Conservation (phyloP, 2,329 filamentous ascomycete species). For the Septoria petroselini region DNA sequence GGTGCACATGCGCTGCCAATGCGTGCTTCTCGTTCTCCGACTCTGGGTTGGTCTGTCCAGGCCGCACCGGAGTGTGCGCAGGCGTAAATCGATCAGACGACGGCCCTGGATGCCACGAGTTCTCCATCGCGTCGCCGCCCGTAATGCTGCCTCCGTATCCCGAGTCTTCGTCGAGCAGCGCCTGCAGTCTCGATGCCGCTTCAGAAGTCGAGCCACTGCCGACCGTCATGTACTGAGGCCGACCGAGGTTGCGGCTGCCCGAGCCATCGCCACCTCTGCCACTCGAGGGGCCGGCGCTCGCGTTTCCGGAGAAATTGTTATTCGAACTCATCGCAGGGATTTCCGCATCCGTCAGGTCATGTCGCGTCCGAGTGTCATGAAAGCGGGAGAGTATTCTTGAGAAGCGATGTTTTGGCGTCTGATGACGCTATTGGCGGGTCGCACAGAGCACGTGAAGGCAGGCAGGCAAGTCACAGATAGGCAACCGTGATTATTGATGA, state of each 20-base stretch:
- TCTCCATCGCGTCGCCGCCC: slow-evolving; percentile 56
- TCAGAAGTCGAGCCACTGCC: slow-evolving; percentile 77
- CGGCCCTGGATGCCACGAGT: slow-evolving; percentile 55
- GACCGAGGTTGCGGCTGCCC: slow-evolving; percentile 28
- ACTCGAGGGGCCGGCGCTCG: slow-evolving; percentile 28
- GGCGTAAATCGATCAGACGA: slow-evolving; percentile 58
- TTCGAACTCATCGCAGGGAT: slow-evolving; percentile 35
- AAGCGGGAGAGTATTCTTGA: background rate
- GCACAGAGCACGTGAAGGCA: background rate
- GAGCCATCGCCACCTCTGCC: slow-evolving; percentile 28
- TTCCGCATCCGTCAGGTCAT: slow-evolving; percentile 10
- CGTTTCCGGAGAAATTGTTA: slow-evolving; percentile 34
- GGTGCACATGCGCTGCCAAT: slow-evolving; percentile 80
- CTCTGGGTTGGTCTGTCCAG: slow-evolving; percentile 49
- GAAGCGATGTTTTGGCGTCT: slow-evolving; percentile 3
- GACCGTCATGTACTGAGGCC: slow-evolving; percentile 80
- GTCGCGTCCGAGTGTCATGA: background rate
- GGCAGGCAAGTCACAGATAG: background rate
- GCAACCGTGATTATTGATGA: background rate
- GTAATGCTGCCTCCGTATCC: slow-evolving; percentile 82
- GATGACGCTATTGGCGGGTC: background rate
- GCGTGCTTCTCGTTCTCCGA: slow-evolving; percentile 63
- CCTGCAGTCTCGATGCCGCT: slow-evolving; percentile 75
- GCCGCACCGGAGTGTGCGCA: slow-evolving; percentile 51
- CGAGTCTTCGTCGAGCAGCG: slow-evolving; percentile 80